These are phyloP conservation scores for Entophlyctis luteolus DNA, from an alignment of 192 early-diverging fungal genomes.

Conservation along the genomic window DNA sequence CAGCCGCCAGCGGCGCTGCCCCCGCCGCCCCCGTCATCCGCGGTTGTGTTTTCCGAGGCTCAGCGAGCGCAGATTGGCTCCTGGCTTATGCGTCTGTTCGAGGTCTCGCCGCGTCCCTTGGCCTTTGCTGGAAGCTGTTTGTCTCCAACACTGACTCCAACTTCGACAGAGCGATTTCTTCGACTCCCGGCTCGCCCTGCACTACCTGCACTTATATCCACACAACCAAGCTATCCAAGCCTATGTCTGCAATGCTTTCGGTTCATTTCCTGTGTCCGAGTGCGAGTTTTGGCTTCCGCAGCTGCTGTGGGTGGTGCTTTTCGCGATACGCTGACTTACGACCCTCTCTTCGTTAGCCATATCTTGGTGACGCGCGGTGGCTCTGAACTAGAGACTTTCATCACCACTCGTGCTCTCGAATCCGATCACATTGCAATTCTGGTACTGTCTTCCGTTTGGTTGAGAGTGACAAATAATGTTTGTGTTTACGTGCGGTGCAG, in stretches of 20 bases:
- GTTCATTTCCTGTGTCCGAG: conserved; percentile 77
- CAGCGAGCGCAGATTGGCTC: conserved; percentile 20
- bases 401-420: conserved; percentile 70
- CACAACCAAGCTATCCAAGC: conserved; percentile 78
- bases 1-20: too few relatives aligned
- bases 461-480: too few relatives aligned
- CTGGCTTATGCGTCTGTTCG: conserved; percentile 18
- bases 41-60: too few relatives aligned
- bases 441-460: too few relatives aligned
- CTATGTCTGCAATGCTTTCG: conserved; percentile 85
- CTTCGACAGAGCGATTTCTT: conserved; percentile 91
- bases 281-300: conserved; percentile 93
- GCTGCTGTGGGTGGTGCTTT: conserved; percentile 62
- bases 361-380: conserved; percentile 77
- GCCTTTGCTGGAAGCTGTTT: too few relatives aligned
- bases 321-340: background rate
- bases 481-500: conserved; percentile 37
- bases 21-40: too few relatives aligned
- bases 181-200: conserved; percentile 86
- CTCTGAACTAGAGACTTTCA: conserved; percentile 80
- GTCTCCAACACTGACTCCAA: too few relatives aligned
- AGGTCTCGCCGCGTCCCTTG: conserved; percentile 4
- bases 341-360: too few relatives aligned
- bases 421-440: conserved; percentile 85
- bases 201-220: conserved; percentile 87